Conservation (phyloP, 345 rosid genomes). For the Erodium maritimum region DNA sequence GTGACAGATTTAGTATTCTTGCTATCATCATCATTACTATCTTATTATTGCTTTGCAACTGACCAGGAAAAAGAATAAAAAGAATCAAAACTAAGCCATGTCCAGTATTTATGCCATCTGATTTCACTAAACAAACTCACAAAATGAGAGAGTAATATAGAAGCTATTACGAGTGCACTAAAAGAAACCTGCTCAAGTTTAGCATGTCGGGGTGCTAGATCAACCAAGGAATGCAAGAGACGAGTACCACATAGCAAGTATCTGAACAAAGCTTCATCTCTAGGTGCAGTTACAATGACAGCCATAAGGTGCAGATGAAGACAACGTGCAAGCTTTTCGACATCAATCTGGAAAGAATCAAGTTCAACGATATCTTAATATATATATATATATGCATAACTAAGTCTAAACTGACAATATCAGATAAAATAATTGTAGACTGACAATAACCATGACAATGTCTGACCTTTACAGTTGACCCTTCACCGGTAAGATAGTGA, state of each 20-base stretch:
- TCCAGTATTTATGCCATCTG: too few species aligned
- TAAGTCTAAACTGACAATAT: too few species aligned
- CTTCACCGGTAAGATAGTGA: slow-evolving; percentile 24
- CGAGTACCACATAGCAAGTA: slow-evolving; percentile 54
- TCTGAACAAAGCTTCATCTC: slow-evolving; percentile 38
- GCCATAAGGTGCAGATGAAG: slow-evolving; percentile 81
- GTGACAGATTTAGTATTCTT: too few species aligned
- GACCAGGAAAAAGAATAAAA: too few species aligned
- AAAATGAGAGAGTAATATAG: not conserved
- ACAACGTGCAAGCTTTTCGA: slow-evolving; percentile 57
- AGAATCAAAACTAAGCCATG: too few species aligned
- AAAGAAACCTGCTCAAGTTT: slow-evolving; percentile 79
- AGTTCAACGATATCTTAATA: too few species aligned
- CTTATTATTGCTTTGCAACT: too few species aligned
- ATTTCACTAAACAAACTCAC: too few species aligned
- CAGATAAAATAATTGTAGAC: too few species aligned
- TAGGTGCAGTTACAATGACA: slow-evolving; percentile 38
- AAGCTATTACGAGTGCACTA: slow-evolving; percentile 4
- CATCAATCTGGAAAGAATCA: slow-evolving; percentile 54
- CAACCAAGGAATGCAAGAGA: slow-evolving; percentile 71
- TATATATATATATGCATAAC: too few species aligned
- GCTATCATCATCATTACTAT: too few species aligned
- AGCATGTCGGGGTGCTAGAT: slow-evolving; percentile 47
- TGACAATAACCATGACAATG: not conserved
- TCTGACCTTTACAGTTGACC: slow-evolving; percentile 42